Percentiles rank a stretch among this genome's conserved stretches.
phyloP scores from a whole-genome alignment of 257 asterid species.

The Eustoma russellianum region DNA sequence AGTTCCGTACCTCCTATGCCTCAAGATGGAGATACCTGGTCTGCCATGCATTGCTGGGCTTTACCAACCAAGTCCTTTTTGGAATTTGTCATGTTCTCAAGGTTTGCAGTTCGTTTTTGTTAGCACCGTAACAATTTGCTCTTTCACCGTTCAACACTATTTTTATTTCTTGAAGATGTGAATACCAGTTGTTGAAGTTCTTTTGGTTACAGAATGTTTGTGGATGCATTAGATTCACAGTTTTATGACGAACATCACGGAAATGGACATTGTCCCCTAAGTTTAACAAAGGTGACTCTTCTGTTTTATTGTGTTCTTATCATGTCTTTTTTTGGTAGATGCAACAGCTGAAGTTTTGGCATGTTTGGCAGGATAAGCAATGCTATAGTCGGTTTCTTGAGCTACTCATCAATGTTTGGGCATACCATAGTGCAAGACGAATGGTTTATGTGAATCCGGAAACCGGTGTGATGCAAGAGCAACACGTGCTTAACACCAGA shows the following conservation, averaged over 20 bases:
- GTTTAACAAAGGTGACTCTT: slow-evolving; percentile 55
- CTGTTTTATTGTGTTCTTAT: neutral
- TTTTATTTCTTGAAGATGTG: too few species aligned
- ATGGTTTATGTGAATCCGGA: slow-evolving; percentile 69
- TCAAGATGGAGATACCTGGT: slow-evolving; percentile 63
- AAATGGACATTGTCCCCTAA: slow-evolving; percentile 62
- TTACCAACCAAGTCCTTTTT: slow-evolving; percentile 82
- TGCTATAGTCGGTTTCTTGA: slow-evolving; percentile 84
- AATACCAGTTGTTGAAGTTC: slow-evolving; percentile 2
- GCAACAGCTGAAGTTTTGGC: neutral
- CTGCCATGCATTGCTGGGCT: slow-evolving; percentile 89
- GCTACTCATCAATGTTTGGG: slow-evolving; percentile 88
- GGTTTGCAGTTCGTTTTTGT: slow-evolving; percentile 32
- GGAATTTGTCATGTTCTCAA: slow-evolving; percentile 94
- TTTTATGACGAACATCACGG: slow-evolving; percentile 57
- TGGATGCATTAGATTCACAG: slow-evolving; percentile 68
- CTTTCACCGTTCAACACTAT: too few species aligned
- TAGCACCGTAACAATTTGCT: neutral
- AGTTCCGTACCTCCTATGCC: slow-evolving; percentile 83
- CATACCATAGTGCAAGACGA: slow-evolving; percentile 83
- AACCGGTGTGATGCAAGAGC: slow-evolving; percentile 72
- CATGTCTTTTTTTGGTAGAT: neutral
- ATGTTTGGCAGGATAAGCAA: slow-evolving; percentile 64
- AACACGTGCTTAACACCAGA: slow-evolving; percentile 50
- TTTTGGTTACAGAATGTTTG: slow-evolving; percentile 60